Base-by-base conservation (phyloP, 2,329 filamentous ascomycete species). In the Exophiala oligosperma region DNA sequence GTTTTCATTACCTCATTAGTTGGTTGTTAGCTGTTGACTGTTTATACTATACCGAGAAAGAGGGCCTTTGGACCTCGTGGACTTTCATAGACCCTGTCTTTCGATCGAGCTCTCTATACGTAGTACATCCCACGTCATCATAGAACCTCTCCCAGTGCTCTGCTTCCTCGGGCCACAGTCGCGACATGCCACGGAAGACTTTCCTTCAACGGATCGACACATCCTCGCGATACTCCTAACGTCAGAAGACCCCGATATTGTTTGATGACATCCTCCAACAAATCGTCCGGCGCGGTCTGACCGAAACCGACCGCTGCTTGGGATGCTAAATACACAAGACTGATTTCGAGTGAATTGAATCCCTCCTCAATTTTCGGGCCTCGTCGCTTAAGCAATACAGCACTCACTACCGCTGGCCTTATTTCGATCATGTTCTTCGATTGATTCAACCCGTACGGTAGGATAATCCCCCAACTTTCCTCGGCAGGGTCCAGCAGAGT, bases 401-500 rank as follows among this genome's bases (percentile, higher is more conserved):
- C 78, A 58, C 75, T 80, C n/a, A 72, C 71, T 41, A 77, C 63
- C 6, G 75, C 72, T 23, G 76, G 76, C 23, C 73, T 72, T 9
- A 64, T 58, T 52, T 76, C 74, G 6, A 73, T 73, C 37, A 77
- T 64, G 48, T 73, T 74, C 0, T 70, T 69, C 3, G 75, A 74
- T 56, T 70, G 73, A 57, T 76, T 76, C 35, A 76, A 65, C 28
- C 73, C 77, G 64, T 81, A 80, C 0, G 78, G 79, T 56, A 87
- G 74, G 21, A 85, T 75, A 6, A 85, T 71, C 32, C 76, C 77
- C 82, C 83, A 87, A 0, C 81, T 81, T 62, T 87, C 84, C 66
- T 87, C 84, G 23, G 77, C 78, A 17, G 79, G 70, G 65, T 87
- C 84, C 40, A 83, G 71, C 9, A 87, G 77, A 8, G 81, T 75